Percentiles rank a stretch among this genome's conserved stretches.
phyloP scores from a whole-genome alignment of 805 yeast genomes.

The Ogataea pini region DNA sequence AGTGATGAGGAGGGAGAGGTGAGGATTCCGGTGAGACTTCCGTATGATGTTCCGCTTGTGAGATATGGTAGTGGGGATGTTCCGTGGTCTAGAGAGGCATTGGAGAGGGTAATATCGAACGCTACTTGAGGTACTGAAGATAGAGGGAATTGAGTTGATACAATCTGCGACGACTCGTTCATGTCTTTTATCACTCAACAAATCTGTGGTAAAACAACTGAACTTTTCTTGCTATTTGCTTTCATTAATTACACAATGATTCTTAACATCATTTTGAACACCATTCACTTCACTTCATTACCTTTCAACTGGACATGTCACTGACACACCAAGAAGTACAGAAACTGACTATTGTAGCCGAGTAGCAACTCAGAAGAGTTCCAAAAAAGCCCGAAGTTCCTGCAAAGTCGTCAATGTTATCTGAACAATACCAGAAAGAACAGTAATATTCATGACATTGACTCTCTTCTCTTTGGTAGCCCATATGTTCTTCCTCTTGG shows the following conservation, averaged over 20 bases:
- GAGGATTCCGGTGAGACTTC: constrained; percentile 47
- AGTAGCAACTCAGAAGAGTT: constrained; percentile 16
- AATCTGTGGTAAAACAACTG: too few species aligned
- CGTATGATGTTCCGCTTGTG: constrained; percentile 54
- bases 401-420: constrained; percentile 11
- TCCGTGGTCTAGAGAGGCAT: constrained; percentile 49
- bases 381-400: constrained; percentile 16
- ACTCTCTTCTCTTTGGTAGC: constrained; percentile 31
- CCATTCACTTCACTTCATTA: too few species aligned
- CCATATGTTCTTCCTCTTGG: constrained; percentile 13
- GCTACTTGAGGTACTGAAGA: too few species aligned
- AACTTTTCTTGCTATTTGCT: background rate
- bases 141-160: too few species aligned
- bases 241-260: too few species aligned
- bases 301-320: background rate
- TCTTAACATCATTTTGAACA: too few species aligned
- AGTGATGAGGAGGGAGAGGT: constrained; percentile 1
- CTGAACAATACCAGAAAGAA: constrained; percentile 16
- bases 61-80: constrained; percentile 41
- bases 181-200: too few species aligned
- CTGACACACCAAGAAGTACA: constrained; percentile 12
- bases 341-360: constrained; percentile 13
- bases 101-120: constrained; percentile 19
- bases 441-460: constrained; percentile 34
- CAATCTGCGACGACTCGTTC: too few species aligned